phyloP scores from a whole-genome alignment of 352 stramenopile species.

The Thraustochytrium striatum region DNA sequence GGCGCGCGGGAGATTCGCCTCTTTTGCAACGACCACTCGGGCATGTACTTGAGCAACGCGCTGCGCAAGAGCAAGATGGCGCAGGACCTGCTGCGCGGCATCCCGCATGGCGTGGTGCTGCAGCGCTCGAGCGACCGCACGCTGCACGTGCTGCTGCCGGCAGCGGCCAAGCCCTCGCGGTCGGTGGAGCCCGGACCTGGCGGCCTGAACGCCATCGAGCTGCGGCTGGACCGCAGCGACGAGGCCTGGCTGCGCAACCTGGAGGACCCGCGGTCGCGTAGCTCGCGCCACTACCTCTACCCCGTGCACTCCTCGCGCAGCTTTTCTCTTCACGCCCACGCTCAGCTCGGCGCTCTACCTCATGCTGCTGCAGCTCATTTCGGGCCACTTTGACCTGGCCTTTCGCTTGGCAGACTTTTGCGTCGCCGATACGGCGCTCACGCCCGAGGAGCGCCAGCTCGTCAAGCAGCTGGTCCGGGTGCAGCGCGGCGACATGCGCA shows the following conservation, averaged over 20 bases:
- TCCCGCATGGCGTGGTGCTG: slow-evolving; percentile 75
- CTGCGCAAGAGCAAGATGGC: slow-evolving; percentile 63
- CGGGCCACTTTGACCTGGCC: slow-evolving; percentile 84
- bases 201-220: slow-evolving; percentile 65
- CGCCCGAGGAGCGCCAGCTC: slow-evolving; percentile 90
- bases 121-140: slow-evolving; percentile 57
- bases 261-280: slow-evolving; percentile 62
- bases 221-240: slow-evolving; percentile 74
- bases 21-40: slow-evolving; percentile 75
- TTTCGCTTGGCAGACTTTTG: slow-evolving; percentile 91
- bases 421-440: slow-evolving; percentile 91
- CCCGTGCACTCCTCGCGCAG: slow-evolving; percentile 90
- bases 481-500: slow-evolving; percentile 82
- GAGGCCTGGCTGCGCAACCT: slow-evolving; percentile 77
- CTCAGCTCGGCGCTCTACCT: slow-evolving; percentile 95
- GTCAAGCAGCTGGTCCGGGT: slow-evolving; percentile 91
- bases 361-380: slow-evolving; percentile 93
- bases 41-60: slow-evolving; percentile 69
- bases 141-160: slow-evolving; percentile 33
- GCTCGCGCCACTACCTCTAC: slow-evolving; percentile 86
- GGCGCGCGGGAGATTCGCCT: slow-evolving; percentile 57
- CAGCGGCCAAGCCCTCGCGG: slow-evolving; percentile 36
- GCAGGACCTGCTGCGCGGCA: slow-evolving; percentile 64
- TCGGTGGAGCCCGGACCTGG: neutral
- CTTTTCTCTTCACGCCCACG: slow-evolving; percentile 87